These are phyloP conservation scores for Eucalyptus sp. DNA, from an alignment of 345 rosid species.

Conservation along the genomic window DNA sequence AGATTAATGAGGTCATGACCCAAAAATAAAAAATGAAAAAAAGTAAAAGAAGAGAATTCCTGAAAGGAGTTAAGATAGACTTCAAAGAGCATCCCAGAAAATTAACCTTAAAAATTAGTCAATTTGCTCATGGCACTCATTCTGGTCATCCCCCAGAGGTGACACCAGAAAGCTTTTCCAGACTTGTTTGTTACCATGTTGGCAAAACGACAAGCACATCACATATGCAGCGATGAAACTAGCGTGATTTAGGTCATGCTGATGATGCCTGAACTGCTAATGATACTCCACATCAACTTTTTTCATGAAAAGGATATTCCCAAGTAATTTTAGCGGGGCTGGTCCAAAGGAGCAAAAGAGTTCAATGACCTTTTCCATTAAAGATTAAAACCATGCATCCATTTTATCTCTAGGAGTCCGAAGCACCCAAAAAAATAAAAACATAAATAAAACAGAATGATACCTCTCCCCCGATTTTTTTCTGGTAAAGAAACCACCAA, in stretches of 20 bases:
- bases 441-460: not conserved
- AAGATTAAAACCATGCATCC: not conserved
- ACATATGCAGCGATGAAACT: not conserved
- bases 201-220: not conserved
- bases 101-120: not conserved
- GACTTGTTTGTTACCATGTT: not conserved
- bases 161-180: not conserved
- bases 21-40: not conserved
- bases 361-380: not conserved
- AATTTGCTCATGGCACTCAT: not conserved
- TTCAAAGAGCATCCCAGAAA: not conserved
- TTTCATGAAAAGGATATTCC: not conserved
- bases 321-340: not conserved
- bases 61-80: not conserved
- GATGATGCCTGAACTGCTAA: not conserved
- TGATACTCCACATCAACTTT: not conserved
- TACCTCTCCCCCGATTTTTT: slow-evolving; percentile 53
- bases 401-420: not conserved
- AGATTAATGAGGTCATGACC: not conserved
- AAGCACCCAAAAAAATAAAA: not conserved
- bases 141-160: not conserved
- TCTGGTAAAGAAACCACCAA: slow-evolving; percentile 36
- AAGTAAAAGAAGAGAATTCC: not conserved
- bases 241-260: not conserved
- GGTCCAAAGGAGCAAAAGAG: not conserved